phyloP scores from a whole-genome alignment of 1,284 basidiomycete genomes.

The Agaricales sp. region DNA sequence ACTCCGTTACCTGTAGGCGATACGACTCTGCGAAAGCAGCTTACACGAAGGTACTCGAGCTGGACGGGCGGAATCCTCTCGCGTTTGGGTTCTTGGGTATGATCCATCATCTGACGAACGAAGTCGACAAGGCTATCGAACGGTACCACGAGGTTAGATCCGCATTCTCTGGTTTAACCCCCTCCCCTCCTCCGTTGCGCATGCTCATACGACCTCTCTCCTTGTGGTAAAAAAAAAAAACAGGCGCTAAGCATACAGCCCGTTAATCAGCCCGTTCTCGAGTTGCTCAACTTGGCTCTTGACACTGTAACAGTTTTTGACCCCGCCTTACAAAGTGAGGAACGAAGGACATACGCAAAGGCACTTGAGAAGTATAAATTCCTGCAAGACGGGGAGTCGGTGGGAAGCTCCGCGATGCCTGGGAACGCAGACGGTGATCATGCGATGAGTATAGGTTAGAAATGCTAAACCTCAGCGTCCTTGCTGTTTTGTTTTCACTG shows the following conservation, averaged over 20 bases:
- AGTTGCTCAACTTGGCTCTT: not conserved
- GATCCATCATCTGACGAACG: slow-evolving; percentile 64
- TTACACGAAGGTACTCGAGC: slow-evolving; percentile 70
- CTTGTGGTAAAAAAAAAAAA: no score
- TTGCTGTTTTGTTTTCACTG: no score
- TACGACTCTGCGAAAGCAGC: slow-evolving; percentile 59
- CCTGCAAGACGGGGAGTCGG: no score
- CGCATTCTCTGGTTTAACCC: no score
- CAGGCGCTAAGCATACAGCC: not conserved
- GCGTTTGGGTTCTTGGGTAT: slow-evolving; percentile 82
- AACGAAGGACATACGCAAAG: not conserved
- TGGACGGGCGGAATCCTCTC: slow-evolving; percentile 70
- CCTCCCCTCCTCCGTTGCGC: not conserved
- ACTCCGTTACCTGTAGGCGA: slow-evolving; percentile 32
- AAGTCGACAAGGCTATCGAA: slow-evolving; percentile 71
- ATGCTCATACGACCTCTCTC: not conserved
- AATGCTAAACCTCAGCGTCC: no score
- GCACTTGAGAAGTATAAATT: not conserved
- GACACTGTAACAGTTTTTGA: not conserved
- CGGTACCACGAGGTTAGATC: slow-evolving; percentile 76
- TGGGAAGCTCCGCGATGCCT: no score
- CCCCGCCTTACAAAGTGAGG: not conserved
- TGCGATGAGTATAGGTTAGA: no score
- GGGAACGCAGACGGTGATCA: no score
- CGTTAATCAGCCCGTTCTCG: not conserved